Percentiles rank a stretch among this genome's conserved stretches.
These are phyloP conservation scores for Colletotrichum endophyticum DNA, from an alignment of 2,329 filamentous ascomycete genomes.

Conservation along the genomic window DNA sequence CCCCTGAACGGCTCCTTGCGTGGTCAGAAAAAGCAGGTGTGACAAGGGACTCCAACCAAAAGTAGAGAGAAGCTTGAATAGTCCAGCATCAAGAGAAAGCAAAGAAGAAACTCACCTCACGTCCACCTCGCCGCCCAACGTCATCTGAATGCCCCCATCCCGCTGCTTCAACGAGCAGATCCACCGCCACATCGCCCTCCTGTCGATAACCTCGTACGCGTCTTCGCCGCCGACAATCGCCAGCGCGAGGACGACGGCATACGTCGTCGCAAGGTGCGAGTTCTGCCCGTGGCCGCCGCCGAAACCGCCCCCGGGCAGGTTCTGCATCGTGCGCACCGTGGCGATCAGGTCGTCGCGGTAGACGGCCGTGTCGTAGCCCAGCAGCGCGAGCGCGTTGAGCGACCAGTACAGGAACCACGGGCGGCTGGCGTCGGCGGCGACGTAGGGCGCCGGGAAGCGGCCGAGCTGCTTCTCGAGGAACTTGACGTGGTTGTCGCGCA, in stretches of 20 bases:
- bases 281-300: constrained; percentile 92
- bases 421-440: constrained; percentile 81
- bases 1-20: constrained; percentile 58
- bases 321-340: constrained; percentile 84
- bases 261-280: constrained; percentile 88
- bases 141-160: constrained; percentile 90
- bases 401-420: constrained; percentile 98
- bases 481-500: constrained; percentile 62
- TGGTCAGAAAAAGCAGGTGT: constrained; percentile 20
- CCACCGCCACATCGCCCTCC: constrained; percentile 89
- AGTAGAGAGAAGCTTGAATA: background rate
- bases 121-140: constrained; percentile 87
- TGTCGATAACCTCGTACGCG: constrained; percentile 77
- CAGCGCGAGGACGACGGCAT: constrained; percentile 81
- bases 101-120: constrained; percentile 66
- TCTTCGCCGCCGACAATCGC: constrained; percentile 78
- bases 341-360: constrained; percentile 74
- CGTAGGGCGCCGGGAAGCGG: constrained; percentile 72
- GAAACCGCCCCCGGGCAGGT: constrained; percentile 77
- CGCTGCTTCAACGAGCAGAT: constrained; percentile 84
- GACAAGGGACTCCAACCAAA: background rate
- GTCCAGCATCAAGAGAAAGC: background rate
- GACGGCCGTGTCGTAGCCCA: constrained; percentile 74
- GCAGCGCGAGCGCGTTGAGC: constrained; percentile 73
- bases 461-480: constrained; percentile 67